Percentiles rank a stretch among this genome's conserved stretches.
phyloP scores from a whole-genome alignment of 2,329 filamentous ascomycete genomes.

The Epichloe gansuensis region DNA sequence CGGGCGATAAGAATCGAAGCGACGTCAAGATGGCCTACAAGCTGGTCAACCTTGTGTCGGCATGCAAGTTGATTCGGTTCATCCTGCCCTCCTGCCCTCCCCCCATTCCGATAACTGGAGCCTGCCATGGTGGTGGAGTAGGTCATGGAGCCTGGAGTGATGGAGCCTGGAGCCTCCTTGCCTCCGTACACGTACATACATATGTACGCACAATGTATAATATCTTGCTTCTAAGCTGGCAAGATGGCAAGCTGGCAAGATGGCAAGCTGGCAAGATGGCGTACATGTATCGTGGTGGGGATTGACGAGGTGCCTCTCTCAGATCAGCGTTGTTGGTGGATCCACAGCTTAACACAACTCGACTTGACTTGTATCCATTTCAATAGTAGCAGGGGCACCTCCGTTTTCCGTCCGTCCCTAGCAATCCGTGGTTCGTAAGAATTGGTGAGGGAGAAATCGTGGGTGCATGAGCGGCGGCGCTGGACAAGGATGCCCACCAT shows the following conservation, averaged over 20 bases:
- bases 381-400: conserved; percentile 1
- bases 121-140: neutral
- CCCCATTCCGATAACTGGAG: conserved; percentile 4
- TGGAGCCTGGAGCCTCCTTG: too few species aligned
- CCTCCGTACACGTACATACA: neutral
- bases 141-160: neutral
- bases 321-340: conserved; percentile 9
- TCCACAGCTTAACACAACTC: conserved; percentile 6
- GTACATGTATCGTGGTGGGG: conserved; percentile 6
- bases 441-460: conserved; percentile 6
- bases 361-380: conserved; percentile 2
- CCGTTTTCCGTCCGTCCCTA: conserved; percentile 1
- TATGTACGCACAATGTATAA: too few species aligned
- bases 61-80: conserved; percentile 5
- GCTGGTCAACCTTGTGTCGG: conserved; percentile 5
- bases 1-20: conserved; percentile 5
- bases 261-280: conserved; percentile 8
- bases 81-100: neutral
- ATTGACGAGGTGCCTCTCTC: conserved; percentile 9
- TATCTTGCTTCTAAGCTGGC: conserved; percentile 8
- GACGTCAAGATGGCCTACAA: conserved; percentile 1
- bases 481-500: conserved; percentile 8
- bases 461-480: conserved; percentile 8
- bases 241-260: conserved; percentile 7
- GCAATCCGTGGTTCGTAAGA: conserved; percentile 10